Conservation (phyloP, 306 rosid species). For the Ammopiptanthus mongolicus region DNA sequence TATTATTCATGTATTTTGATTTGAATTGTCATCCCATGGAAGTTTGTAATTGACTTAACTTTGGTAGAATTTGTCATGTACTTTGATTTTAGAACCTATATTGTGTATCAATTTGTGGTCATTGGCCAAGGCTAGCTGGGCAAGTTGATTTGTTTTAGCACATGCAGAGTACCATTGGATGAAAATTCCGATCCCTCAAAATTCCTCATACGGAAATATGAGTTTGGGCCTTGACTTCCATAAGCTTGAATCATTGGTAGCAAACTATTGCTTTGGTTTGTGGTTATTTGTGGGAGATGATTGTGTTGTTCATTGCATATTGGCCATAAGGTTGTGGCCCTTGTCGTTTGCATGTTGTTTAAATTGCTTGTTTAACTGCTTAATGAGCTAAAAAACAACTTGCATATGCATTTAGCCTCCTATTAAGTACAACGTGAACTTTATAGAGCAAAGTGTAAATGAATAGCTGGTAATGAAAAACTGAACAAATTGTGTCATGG, state of each 20-base stretch:
- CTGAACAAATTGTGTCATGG: not conserved
- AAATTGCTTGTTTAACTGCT: not conserved
- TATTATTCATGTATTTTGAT: too few relatives aligned
- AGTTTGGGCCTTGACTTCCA: not conserved
- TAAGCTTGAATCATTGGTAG: slow-evolving; percentile 2
- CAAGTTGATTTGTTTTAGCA: not conserved
- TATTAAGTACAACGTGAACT: not conserved
- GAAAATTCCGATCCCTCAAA: not conserved
- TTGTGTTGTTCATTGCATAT: too few relatives aligned
- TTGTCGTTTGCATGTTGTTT: not conserved
- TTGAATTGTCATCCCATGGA: not conserved
- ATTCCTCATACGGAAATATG: not conserved
- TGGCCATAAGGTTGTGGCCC: not conserved
- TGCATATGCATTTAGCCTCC: not conserved
- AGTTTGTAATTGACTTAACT: not conserved
- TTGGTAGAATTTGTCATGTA: not conserved
- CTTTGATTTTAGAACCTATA: not conserved
- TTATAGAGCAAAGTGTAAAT: not conserved
- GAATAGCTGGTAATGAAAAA: not conserved
- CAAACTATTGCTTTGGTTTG: not conserved
- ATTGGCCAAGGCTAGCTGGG: not conserved
- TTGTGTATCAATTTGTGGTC: not conserved
- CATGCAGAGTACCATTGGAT: not conserved
- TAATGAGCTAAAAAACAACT: not conserved
- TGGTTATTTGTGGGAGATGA: not conserved